Percentiles rank a stretch among this genome's conserved stretches.
Conservation (phyloP, 148 eudicot species). For the Limonium bicolor region DNA sequence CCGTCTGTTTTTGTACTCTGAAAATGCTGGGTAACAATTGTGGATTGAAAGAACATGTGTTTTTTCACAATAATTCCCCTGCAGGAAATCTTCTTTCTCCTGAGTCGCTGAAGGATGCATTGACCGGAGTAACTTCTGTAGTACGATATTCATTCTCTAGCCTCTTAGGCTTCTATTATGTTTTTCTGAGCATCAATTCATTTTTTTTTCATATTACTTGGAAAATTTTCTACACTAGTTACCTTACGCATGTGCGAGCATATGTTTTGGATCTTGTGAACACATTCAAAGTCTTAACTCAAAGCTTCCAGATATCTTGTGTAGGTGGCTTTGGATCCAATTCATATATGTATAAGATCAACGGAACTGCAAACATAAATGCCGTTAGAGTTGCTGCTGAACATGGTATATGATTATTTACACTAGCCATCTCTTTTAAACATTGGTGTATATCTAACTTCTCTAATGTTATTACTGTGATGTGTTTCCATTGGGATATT, state of each 20-base stretch:
- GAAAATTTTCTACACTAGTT: background rate
- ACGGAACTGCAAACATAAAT: constrained; percentile 95
- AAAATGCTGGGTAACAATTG: background rate
- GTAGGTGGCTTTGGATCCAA: constrained; percentile 98
- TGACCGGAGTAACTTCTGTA: constrained; percentile 71
- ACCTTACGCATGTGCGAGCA: background rate
- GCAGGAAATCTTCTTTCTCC: constrained; percentile 62
- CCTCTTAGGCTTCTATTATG: constrained; percentile 1
- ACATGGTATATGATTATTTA: constrained; percentile 40
- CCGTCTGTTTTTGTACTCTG: no score
- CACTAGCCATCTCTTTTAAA: no score
- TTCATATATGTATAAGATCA: constrained; percentile 77
- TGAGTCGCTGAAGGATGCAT: constrained; percentile 57
- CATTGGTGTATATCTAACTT: background rate
- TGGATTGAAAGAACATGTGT: background rate
- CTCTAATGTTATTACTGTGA: background rate
- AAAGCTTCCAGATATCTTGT: constrained; percentile 63
- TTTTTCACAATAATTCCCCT: constrained; percentile 11
- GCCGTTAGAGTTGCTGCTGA: constrained; percentile 89
- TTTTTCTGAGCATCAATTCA: background rate
- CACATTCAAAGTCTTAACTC: background rate
- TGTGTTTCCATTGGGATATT: no score
- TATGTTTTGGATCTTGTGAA: background rate
- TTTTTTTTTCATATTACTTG: background rate
- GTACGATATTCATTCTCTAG: constrained; percentile 23